phyloP scores from a whole-genome alignment of 129 eudicot species.

The Flaveria trinervia region DNA sequence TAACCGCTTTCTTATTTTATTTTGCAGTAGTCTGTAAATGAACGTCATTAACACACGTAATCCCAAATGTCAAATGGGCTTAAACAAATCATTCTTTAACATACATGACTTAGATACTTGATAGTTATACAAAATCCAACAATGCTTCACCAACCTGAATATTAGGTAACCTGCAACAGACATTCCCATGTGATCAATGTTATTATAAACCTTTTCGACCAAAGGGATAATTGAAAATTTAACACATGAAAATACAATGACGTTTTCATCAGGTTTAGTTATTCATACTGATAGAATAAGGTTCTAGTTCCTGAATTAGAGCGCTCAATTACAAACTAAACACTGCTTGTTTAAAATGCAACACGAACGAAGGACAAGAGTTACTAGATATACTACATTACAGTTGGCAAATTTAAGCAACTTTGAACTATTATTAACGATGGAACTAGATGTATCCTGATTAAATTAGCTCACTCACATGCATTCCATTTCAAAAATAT shows the following conservation, averaged over 20 bases:
- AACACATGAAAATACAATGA: background rate
- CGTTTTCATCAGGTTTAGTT: background rate
- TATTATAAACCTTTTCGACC: background rate
- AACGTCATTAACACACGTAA: constrained; percentile 20
- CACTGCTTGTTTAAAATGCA: background rate
- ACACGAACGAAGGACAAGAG: background rate
- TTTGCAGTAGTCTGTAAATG: background rate
- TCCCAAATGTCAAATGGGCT: constrained; percentile 5
- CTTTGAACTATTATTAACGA: background rate
- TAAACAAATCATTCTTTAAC: constrained; percentile 10
- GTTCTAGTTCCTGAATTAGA: background rate
- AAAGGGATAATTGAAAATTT: background rate
- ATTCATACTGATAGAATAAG: background rate
- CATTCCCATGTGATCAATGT: background rate
- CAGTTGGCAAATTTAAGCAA: background rate
- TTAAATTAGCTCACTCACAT: background rate
- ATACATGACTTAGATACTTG: constrained; percentile 18
- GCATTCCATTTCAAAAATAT: too few species aligned
- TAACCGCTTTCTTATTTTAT: background rate
- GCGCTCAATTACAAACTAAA: constrained; percentile 8
- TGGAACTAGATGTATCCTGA: too few species aligned
- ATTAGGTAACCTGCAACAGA: constrained; percentile 28
- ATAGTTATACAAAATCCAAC: constrained; percentile 14
- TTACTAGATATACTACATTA: background rate
- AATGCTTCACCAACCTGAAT: constrained; percentile 23